These are phyloP conservation scores for Rhynchospora breviuscula DNA, from an alignment of 176 grass and related monocot species.

Conservation along the genomic window DNA sequence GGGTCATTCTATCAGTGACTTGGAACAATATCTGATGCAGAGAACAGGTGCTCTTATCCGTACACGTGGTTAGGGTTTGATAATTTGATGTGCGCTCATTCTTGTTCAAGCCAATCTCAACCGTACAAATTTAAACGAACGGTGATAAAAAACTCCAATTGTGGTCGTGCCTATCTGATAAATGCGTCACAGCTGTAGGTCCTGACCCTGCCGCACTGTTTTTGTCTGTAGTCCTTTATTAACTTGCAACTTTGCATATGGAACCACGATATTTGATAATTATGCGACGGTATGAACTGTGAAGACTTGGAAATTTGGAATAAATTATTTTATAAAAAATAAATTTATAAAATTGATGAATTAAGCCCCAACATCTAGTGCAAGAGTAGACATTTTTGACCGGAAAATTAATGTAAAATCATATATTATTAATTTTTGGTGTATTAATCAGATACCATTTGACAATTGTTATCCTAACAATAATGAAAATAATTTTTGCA, in stretches of 20 bases:
- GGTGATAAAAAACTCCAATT: neutral
- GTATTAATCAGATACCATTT: no score
- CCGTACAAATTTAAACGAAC: conserved; percentile 1
- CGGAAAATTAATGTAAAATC: neutral
- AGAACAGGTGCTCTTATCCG: neutral
- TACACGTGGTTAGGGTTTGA: conserved; percentile 15
- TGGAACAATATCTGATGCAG: neutral
- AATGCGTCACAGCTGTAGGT: conserved; percentile 44
- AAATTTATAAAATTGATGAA: neutral
- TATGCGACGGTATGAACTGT: neutral
- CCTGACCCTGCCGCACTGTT: conserved; percentile 26
- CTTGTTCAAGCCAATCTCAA: neutral
- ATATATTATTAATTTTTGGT: no score
- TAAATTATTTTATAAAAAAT: neutral
- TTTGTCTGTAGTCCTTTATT: conserved; percentile 12
- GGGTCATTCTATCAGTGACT: neutral
- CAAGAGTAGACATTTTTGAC: neutral
- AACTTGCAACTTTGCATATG: neutral
- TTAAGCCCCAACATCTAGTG: neutral
- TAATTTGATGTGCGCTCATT: neutral
- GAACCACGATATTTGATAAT: neutral
- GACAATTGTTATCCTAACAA: no score
- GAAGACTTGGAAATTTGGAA: no score
- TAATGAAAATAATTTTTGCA: no score
- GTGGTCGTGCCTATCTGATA: conserved; percentile 7